Percentiles rank a stretch among this genome's conserved stretches.
Evolutionary conservation across 306 rosid genomes (phyloP).

Genomic region (Cicer yamashitae): DNA sequence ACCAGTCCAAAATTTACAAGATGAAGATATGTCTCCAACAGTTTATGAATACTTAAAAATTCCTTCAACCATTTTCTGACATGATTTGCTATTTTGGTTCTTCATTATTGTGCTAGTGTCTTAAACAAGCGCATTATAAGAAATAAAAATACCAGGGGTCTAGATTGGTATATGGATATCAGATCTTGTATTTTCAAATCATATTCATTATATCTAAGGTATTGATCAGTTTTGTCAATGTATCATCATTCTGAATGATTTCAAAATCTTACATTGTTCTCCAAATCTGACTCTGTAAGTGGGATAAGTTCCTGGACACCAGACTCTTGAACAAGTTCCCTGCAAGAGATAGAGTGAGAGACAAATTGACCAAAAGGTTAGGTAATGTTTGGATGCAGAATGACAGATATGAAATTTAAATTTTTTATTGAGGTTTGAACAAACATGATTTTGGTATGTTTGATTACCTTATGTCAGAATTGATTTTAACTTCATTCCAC

Average conservation of each 20-base stretch:
- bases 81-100: slow-evolving; percentile 13
- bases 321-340: slow-evolving; percentile 51
- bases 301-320: slow-evolving; percentile 39
- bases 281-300: slow-evolving; percentile 40
- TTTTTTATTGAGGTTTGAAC: not conserved
- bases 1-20: slow-evolving; percentile 1
- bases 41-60: not conserved
- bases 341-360: slow-evolving; percentile 31
- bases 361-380: slow-evolving; percentile 4
- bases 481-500: not conserved
- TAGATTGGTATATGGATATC: not conserved
- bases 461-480: not conserved
- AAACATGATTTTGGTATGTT: not conserved
- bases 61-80: slow-evolving; percentile 7
- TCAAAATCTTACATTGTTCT: slow-evolving; percentile 52
- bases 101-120: not conserved
- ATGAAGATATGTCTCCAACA: slow-evolving; percentile 3
- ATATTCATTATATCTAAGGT: not conserved
- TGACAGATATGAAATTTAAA: not conserved
- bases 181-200: slow-evolving; percentile 1
- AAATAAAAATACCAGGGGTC: not conserved
- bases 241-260: slow-evolving; percentile 27
- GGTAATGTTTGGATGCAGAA: not conserved
- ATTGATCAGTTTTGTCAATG: not conserved
- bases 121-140: not conserved